A percentile compares a stretch with the other conserved stretches of the same genome.
Conservation (phyloP, 2,329 filamentous ascomycete species). For the Cladosporium sp. region DNA sequence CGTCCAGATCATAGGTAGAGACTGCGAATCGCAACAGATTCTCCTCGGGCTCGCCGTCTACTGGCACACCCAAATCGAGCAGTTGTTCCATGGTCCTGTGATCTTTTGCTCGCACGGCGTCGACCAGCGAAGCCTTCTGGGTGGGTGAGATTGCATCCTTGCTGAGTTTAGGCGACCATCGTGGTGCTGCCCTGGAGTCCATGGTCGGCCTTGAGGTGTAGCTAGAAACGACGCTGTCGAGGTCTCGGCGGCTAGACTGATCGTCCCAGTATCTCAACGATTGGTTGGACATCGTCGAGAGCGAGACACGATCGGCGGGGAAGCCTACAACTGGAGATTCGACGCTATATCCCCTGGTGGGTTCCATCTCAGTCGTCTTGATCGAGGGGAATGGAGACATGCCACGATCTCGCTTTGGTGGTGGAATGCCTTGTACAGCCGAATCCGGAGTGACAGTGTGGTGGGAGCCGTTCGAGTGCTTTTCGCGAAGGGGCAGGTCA, state of each 20-base stretch:
- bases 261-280: slow-evolving; percentile 13
- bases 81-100: slow-evolving; percentile 34
- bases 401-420: neutral
- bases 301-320: neutral
- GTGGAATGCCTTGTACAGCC: neutral
- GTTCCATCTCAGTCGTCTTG: neutral
- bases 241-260: neutral
- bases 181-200: slow-evolving; percentile 12
- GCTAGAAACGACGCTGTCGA: slow-evolving; percentile 7
- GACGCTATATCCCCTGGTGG: neutral
- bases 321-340: neutral
- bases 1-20: slow-evolving; percentile 33
- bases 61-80: slow-evolving; percentile 32
- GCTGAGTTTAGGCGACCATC: neutral
- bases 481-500: neutral
- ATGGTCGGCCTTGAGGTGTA: slow-evolving; percentile 2
- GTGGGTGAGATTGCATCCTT: slow-evolving; percentile 34
- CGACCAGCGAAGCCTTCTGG: slow-evolving; percentile 45
- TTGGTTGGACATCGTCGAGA: slow-evolving; percentile 12
- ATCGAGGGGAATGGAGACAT: neutral
- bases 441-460: neutral
- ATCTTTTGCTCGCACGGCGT: slow-evolving; percentile 33
- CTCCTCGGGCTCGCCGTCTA: slow-evolving; percentile 25
- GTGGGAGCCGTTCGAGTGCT: neutral
- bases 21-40: slow-evolving; percentile 31